A percentile compares a stretch with the other conserved stretches of the same genome.
Conservation (phyloP, 1,284 basidiomycete species). For the Ustanciosporium gigantosporum region DNA sequence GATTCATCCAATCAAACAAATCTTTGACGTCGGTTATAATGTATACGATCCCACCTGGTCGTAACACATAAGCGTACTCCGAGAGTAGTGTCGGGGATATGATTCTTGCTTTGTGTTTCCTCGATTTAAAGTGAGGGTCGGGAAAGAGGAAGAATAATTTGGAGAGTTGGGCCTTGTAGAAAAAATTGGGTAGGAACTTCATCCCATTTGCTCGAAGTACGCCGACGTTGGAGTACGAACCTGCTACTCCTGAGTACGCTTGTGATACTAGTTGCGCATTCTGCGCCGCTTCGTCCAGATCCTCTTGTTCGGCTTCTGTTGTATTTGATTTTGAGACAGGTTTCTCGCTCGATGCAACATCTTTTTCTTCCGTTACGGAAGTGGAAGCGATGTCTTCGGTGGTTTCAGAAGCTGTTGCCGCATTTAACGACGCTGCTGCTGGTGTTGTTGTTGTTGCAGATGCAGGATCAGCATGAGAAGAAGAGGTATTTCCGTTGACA, state of each 20-base stretch:
- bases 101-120: conserved; percentile 95
- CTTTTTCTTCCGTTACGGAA: neutral
- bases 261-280: conserved; percentile 22
- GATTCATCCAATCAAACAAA: conserved; percentile 92
- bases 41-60: conserved; percentile 89
- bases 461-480: neutral
- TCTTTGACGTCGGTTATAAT: conserved; percentile 97
- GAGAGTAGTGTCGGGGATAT: conserved; percentile 90
- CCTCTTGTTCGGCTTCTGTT: conserved; percentile 30
- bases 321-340: neutral
- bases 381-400: neutral
- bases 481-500: neutral
- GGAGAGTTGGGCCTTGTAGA: conserved; percentile 75
- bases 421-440: too few relatives aligned
- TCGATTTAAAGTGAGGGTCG: conserved; percentile 96
- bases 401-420: neutral
- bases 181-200: conserved; percentile 99
- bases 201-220: conserved; percentile 95
- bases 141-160: conserved; percentile 98
- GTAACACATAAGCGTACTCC: conserved; percentile 87
- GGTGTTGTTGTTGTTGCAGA: too few relatives aligned
- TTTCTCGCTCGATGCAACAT: neutral
- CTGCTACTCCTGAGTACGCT: conserved; percentile 61
- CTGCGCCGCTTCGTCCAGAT: conserved; percentile 32
- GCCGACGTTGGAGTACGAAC: conserved; percentile 82